phyloP scores from a whole-genome alignment of 495 filamentous ascomycete species.

The Aspergillus olivimuriae region DNA sequence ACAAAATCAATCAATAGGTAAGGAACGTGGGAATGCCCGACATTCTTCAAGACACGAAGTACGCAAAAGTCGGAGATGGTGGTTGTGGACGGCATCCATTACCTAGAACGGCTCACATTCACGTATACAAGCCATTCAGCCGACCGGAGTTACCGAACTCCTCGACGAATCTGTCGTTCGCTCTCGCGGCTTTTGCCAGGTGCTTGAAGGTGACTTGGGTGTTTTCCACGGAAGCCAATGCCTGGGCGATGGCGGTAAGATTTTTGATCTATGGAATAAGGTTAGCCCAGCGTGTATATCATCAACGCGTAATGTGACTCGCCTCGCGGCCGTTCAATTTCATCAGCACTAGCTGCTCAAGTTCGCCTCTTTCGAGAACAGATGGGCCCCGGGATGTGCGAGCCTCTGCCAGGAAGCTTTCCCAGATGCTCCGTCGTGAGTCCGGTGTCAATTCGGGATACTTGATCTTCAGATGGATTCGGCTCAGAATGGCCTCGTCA shows the following conservation, averaged over 20 bases:
- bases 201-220: conserved; percentile 17
- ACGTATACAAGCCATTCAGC: not conserved
- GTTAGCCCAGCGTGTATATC: conserved; percentile 4
- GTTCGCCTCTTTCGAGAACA: conserved; percentile 10
- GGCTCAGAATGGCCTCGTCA: conserved; percentile 40
- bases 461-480: conserved; percentile 37
- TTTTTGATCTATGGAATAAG: conserved; percentile 18
- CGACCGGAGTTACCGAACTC: not conserved
- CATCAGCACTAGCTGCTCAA: conserved; percentile 12
- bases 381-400: conserved; percentile 14
- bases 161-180: conserved; percentile 10
- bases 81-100: too few species aligned
- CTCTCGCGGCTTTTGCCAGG: conserved; percentile 15
- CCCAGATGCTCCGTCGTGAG: conserved; percentile 20
- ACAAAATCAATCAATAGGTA: too few species aligned
- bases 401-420: conserved; percentile 9
- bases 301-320: conserved; percentile 2
- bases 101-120: not conserved
- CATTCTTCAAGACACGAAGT: too few species aligned
- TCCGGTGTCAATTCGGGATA: conserved; percentile 29
- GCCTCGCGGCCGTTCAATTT: conserved; percentile 23
- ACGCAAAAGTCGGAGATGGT: too few species aligned
- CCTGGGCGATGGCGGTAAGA: conserved; percentile 14
- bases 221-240: conserved; percentile 10
- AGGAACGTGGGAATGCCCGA: too few species aligned